Percentiles rank a stretch among this genome's conserved stretches.
phyloP scores from a whole-genome alignment of 2,329 filamentous ascomycete genomes.

The Exophiala bonariae region DNA sequence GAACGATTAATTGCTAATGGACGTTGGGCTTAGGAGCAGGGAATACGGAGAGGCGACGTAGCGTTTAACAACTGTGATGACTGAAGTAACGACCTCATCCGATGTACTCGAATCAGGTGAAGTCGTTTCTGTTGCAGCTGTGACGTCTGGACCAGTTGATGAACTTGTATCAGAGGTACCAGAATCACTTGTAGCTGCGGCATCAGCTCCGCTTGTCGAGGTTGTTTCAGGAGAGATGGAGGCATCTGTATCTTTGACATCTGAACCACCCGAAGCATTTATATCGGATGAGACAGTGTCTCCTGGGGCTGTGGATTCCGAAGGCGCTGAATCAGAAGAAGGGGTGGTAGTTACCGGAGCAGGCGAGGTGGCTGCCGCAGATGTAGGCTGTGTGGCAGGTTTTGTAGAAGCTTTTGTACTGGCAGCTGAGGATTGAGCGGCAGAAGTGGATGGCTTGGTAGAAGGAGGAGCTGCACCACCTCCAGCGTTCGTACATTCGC shows the following conservation, averaged over 20 bases:
- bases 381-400: constrained; percentile 1
- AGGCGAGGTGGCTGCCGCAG: constrained; percentile 2
- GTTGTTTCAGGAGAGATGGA: no score
- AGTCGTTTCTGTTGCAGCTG: constrained; percentile 3
- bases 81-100: no score
- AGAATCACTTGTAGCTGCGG: no score
- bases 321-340: constrained; percentile 5
- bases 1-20: not conserved
- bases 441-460: constrained; percentile 6
- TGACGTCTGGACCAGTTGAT: constrained; percentile 11
- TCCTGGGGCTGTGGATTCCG: not conserved
- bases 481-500: constrained; percentile 23
- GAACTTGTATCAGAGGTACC: constrained; percentile 4
- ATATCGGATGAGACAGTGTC: no score
- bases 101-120: not conserved
- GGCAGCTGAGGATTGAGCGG: constrained; percentile 4
- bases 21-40: not conserved
- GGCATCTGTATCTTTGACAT: no score
- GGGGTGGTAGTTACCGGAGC: constrained; percentile 17
- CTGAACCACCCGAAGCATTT: no score
- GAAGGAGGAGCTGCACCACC: constrained; percentile 5
- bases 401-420: constrained; percentile 2
- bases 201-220: not conserved
- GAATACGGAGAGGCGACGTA: not conserved
- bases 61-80: not conserved